phyloP scores from a whole-genome alignment of 140 eudicot species.

The Ambrosia hybrid region DNA sequence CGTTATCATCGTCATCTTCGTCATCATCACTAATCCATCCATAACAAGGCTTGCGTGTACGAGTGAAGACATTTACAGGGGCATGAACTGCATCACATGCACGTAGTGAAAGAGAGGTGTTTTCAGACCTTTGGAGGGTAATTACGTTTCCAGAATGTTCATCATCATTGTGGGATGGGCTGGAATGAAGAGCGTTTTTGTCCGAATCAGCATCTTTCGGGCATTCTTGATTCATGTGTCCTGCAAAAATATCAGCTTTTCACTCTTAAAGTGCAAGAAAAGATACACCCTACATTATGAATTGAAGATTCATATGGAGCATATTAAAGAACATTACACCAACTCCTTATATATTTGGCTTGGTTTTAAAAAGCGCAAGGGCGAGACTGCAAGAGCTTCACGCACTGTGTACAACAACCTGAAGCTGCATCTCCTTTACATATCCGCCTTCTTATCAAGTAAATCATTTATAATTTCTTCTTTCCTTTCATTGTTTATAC shows the following conservation, averaged over 20 bases:
- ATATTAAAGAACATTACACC: too few species aligned
- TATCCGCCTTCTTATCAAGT: too few species aligned
- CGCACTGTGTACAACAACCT: too few species aligned
- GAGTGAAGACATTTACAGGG: constrained; percentile 2
- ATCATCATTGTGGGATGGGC: constrained; percentile 9
- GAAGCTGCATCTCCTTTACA: too few species aligned
- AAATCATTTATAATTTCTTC: too few species aligned
- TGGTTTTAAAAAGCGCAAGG: too few species aligned
- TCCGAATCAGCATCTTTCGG: constrained; percentile 7
- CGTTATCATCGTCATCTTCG: constrained; percentile 14
- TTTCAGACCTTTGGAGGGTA: constrained; percentile 4
- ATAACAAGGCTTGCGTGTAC: constrained; percentile 27
- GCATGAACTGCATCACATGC: neutral
- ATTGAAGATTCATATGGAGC: neutral
- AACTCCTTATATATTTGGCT: too few species aligned
- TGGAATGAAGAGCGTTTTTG: neutral
- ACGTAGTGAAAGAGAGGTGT: constrained; percentile 1
- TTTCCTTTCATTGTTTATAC: too few species aligned
- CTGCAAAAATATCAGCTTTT: constrained; percentile 2
- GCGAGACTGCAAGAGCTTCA: too few species aligned
- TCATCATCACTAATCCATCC: constrained; percentile 29
- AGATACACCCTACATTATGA: constrained; percentile 1
- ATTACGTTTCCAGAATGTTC: constrained; percentile 9
- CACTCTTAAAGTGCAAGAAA: neutral
- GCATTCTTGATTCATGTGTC: neutral